A percentile compares a stretch with the other conserved stretches of the same genome.
Conservation (phyloP, 75 land plant genomes). For the Sequoia sempervirens region DNA sequence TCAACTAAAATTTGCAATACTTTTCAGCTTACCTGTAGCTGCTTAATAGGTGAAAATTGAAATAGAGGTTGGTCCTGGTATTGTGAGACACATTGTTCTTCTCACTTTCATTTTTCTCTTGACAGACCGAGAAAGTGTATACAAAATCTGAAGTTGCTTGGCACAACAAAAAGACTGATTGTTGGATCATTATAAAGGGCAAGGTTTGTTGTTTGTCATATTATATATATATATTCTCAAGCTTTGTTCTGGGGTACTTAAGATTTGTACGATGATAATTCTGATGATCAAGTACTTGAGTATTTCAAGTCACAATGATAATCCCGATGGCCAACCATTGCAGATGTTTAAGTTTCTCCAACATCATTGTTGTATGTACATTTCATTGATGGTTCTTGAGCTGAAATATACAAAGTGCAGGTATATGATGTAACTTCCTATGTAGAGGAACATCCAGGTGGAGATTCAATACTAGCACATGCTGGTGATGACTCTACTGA, state of each 20-base stretch:
- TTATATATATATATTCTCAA: background rate
- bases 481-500: conserved; percentile 96
- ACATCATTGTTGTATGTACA: background rate
- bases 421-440: conserved; percentile 94
- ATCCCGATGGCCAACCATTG: background rate
- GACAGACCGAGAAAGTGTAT: conserved; percentile 15
- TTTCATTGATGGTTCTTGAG: background rate
- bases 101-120: background rate
- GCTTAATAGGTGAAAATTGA: background rate
- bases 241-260: background rate
- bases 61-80: background rate
- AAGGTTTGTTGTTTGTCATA: conserved; percentile 36
- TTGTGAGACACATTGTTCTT: background rate
- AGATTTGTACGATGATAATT: background rate
- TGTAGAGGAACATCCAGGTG: conserved; percentile 98
- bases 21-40: background rate
- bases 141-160: conserved; percentile 47
- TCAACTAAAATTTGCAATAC: background rate
- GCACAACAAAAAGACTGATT: conserved; percentile 60
- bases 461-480: conserved; percentile 83
- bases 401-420: conserved; percentile 27
- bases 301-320: background rate
- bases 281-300: background rate
- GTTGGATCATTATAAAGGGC: conserved; percentile 70
- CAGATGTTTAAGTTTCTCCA: background rate